These are phyloP conservation scores for Umbelopsis isabellina DNA, from an alignment of 192 early-diverging fungal species.

Conservation along the genomic window DNA sequence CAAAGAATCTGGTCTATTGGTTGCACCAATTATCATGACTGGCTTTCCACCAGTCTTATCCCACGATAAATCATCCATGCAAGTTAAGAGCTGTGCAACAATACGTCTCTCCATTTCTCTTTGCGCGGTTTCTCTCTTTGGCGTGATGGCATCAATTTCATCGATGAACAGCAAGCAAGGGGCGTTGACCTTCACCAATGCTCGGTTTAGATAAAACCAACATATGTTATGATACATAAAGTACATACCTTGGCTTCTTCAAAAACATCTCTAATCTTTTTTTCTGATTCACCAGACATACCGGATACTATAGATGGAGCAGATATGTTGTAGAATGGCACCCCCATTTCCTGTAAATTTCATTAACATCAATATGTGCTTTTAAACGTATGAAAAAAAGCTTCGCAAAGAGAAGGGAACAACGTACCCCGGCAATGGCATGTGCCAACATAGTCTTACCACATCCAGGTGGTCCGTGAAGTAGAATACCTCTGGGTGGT, in stretches of 20 bases:
- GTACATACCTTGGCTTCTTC: slow-evolving; percentile 80
- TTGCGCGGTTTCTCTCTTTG: slow-evolving; percentile 98
- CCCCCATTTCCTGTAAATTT: slow-evolving; percentile 68
- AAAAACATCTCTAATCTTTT: slow-evolving; percentile 97
- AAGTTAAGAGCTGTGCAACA: slow-evolving; percentile 96
- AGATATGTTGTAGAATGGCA: slow-evolving; percentile 92
- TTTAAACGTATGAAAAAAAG: not conserved
- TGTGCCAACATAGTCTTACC: slow-evolving; percentile 96
- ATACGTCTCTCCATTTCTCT: slow-evolving; percentile 99
- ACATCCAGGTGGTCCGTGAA: slow-evolving; percentile 97
- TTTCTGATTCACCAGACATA: slow-evolving; percentile 98
- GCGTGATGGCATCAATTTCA: slow-evolving; percentile 98
- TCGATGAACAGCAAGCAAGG: slow-evolving; percentile 92
- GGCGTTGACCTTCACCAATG: slow-evolving; percentile 27
- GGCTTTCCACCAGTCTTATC: slow-evolving; percentile 88
- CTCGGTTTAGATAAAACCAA: not conserved
- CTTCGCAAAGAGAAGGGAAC: not conserved
- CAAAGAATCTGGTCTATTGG: slow-evolving; percentile 86
- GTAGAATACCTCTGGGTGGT: slow-evolving; percentile 90
- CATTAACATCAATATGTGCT: not conserved
- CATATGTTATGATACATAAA: not conserved
- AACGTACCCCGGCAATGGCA: slow-evolving; percentile 88
- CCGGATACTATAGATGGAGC: slow-evolving; percentile 95
- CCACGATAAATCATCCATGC: slow-evolving; percentile 95
- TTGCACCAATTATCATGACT: slow-evolving; percentile 90